Evolutionary conservation across 148 eudicot species (phyloP).

Genomic region (Dysphania ambrosioides): DNA sequence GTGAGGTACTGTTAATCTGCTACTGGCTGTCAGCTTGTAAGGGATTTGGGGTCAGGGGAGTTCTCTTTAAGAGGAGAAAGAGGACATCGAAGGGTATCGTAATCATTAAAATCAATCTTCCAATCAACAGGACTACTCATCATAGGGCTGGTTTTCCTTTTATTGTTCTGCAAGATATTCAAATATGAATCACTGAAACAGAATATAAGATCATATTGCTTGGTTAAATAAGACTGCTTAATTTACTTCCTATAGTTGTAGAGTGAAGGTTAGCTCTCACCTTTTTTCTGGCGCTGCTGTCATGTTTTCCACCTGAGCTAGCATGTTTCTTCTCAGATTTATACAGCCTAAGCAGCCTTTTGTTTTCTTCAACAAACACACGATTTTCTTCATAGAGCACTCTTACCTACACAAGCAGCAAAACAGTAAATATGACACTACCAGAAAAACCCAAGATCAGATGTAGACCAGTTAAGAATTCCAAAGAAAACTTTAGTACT

Average conservation of each 20-base stretch:
- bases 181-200: slow-evolving; percentile 3
- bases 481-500: background rate
- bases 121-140: slow-evolving; percentile 52
- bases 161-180: slow-evolving; percentile 50
- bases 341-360: slow-evolving; percentile 46
- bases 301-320: slow-evolving; percentile 62
- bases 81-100: slow-evolving; percentile 54
- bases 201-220: background rate
- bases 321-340: slow-evolving; percentile 42
- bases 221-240: no score
- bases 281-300: slow-evolving; percentile 52
- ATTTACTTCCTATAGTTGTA: background rate
- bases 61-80: slow-evolving; percentile 62
- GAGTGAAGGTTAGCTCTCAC: slow-evolving; percentile 27
- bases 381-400: slow-evolving; percentile 59
- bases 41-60: slow-evolving; percentile 49
- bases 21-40: slow-evolving; percentile 31
- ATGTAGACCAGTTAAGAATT: background rate
- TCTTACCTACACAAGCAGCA: slow-evolving; percentile 47
- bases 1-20: no score
- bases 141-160: slow-evolving; percentile 62
- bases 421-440: background rate
- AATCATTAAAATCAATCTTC: slow-evolving; percentile 53
- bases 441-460: background rate
- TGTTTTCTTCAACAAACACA: slow-evolving; percentile 54